Percentiles rank a stretch among this genome's conserved stretches.
Conservation (phyloP, 2,329 filamentous ascomycete species). For the Paraphoma sp. region DNA sequence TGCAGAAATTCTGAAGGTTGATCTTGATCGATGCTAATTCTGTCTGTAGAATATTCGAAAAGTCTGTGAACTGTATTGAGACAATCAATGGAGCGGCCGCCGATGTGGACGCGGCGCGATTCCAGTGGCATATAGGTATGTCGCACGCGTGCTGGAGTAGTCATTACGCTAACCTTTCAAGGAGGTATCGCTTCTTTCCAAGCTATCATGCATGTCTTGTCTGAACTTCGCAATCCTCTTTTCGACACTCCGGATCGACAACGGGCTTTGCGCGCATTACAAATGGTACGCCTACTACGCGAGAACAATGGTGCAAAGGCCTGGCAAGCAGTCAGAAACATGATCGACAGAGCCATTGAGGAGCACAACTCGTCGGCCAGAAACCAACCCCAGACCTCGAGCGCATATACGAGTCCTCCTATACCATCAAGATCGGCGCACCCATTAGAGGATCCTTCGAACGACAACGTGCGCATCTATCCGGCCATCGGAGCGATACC, state of each 20-base stretch:
- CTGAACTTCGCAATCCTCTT: slow-evolving; percentile 46
- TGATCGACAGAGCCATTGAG: slow-evolving; percentile 46
- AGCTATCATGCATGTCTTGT: slow-evolving; percentile 48
- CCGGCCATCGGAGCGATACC: slow-evolving; percentile 20
- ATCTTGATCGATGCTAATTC: neutral
- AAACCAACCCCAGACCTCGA: slow-evolving; percentile 20
- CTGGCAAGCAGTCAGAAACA: slow-evolving; percentile 45
- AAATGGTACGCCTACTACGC: slow-evolving; percentile 39
- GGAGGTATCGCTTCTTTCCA: slow-evolving; percentile 44
- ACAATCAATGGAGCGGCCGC: slow-evolving; percentile 43
- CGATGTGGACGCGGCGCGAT: slow-evolving; percentile 45
- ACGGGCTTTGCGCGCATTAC: slow-evolving; percentile 42
- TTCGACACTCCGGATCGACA: slow-evolving; percentile 45
- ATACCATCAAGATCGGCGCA: slow-evolving; percentile 9
- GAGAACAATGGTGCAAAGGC: slow-evolving; percentile 45
- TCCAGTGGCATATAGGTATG: slow-evolving; percentile 48
- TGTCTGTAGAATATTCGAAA: slow-evolving; percentile 43
- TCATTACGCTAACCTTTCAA: slow-evolving; percentile 16
- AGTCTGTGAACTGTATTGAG: slow-evolving; percentile 48
- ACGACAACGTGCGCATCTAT: slow-evolving; percentile 20
- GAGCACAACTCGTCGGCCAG: slow-evolving; percentile 29
- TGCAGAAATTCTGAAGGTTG: neutral
- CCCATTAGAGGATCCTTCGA: slow-evolving; percentile 8
- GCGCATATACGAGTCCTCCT: slow-evolving; percentile 20
- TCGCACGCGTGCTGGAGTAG: neutral